Conservation (phyloP, 768 basidiomycete genomes). For the Suillus sp. region DNA sequence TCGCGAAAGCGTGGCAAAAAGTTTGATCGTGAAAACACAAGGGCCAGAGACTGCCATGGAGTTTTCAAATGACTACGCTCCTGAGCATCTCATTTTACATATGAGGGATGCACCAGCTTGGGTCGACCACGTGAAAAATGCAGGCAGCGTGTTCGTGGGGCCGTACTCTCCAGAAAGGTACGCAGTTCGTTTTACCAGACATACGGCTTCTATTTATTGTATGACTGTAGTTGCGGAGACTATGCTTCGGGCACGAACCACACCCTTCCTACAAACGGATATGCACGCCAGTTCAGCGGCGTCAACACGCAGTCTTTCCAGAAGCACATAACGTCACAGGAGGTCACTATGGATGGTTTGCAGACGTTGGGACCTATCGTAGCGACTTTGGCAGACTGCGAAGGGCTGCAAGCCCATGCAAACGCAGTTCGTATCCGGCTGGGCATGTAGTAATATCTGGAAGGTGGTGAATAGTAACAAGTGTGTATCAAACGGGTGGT, state of each 20-base stretch:
- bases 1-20: conserved; percentile 85
- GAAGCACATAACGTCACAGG: conserved; percentile 97
- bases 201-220: conserved; percentile 12
- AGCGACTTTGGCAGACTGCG: conserved; percentile 88
- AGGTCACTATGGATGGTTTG: conserved; percentile 80
- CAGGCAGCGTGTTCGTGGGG: conserved; percentile 96
- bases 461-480: not conserved
- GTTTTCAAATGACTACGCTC: conserved; percentile 98
- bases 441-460: conserved; percentile 12
- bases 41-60: conserved; percentile 73
- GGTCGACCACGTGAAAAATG: conserved; percentile 78
- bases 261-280: conserved; percentile 94
- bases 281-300: conserved; percentile 96
- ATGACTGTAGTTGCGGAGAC: conserved; percentile 79
- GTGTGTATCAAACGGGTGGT: conserved; percentile 1
- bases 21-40: conserved; percentile 77
- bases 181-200: conserved; percentile 15
- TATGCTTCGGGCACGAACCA: conserved; percentile 99
- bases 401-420: conserved; percentile 93
- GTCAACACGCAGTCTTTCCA: conserved; percentile 98
- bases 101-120: conserved; percentile 67
- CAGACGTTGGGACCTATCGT: conserved; percentile 83
- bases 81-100: conserved; percentile 96
- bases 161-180: conserved; percentile 95
- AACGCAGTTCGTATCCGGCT: conserved; percentile 93